These are phyloP conservation scores for Colletotrichum sp. DNA, from an alignment of 2,329 filamentous ascomycete genomes.

Conservation along the genomic window DNA sequence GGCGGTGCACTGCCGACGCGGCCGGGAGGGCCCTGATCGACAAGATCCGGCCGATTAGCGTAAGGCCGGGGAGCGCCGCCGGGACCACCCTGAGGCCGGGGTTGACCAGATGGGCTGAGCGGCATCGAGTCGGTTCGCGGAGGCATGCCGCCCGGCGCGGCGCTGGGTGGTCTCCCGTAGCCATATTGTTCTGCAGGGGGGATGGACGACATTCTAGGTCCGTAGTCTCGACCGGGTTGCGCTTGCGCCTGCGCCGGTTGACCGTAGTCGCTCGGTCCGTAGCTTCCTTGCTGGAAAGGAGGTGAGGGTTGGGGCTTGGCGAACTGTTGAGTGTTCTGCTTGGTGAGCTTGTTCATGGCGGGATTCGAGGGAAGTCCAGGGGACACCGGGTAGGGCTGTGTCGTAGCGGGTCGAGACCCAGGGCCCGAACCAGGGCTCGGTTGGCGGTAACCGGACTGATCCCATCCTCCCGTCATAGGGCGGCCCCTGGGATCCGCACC, in stretches of 20 bases:
- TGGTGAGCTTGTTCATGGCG: conserved; percentile 42
- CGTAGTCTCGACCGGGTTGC: conserved; percentile 40
- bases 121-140: conserved; percentile 38
- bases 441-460: conserved; percentile 47
- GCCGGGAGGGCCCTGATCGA: conserved; percentile 18
- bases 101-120: conserved; percentile 12
- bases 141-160: conserved; percentile 26
- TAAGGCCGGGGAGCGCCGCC: conserved; percentile 8
- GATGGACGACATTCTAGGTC: conserved; percentile 38
- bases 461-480: conserved; percentile 49
- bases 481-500: conserved; percentile 48
- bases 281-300: conserved; percentile 26
- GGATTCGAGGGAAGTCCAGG: conserved; percentile 38
- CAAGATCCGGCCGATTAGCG: conserved; percentile 14
- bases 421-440: conserved; percentile 45
- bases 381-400: conserved; percentile 27
- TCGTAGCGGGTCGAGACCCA: conserved; percentile 27
- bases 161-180: conserved; percentile 33
- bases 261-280: conserved; percentile 21
- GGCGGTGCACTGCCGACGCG: conserved; percentile 44
- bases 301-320: conserved; percentile 29
- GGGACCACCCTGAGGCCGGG: conserved; percentile 6
- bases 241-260: conserved; percentile 20
- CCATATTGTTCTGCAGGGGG: conserved; percentile 30
- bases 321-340: conserved; percentile 33